These are phyloP conservation scores for Penicillium soppii DNA, from an alignment of 495 filamentous ascomycete genomes.

Conservation along the genomic window DNA sequence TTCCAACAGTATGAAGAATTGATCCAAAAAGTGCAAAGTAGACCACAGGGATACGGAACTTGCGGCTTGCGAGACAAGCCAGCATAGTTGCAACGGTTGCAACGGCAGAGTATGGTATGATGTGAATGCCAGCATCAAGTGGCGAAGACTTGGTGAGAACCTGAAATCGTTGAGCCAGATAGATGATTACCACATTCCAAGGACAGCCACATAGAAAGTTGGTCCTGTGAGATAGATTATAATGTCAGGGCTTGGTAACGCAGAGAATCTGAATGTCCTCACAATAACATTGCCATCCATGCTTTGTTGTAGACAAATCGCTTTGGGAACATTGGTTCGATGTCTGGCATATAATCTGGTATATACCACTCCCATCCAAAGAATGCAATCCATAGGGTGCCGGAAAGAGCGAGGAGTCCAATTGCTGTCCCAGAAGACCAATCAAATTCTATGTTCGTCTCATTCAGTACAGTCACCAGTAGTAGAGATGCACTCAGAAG, in stretches of 20 bases:
- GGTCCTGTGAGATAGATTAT: slow-evolving; percentile 10
- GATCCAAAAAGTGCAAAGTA: neutral
- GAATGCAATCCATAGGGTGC: slow-evolving; percentile 23
- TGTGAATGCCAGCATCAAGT: slow-evolving; percentile 44
- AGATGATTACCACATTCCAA: slow-evolving; percentile 48
- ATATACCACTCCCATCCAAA: slow-evolving; percentile 31
- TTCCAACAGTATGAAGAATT: neutral
- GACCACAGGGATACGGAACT: neutral
- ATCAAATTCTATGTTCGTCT: slow-evolving; percentile 45
- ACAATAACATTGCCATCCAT: slow-evolving; percentile 18
- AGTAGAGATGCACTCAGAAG: slow-evolving; percentile 51
- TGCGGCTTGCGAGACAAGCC: neutral
- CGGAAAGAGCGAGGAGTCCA: slow-evolving; percentile 31
- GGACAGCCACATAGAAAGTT: slow-evolving; percentile 40
- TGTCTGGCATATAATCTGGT: slow-evolving; percentile 9
- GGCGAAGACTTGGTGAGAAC: slow-evolving; percentile 41
- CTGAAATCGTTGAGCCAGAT: slow-evolving; percentile 56
- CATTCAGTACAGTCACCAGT: slow-evolving; percentile 54
- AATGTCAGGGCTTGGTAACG: neutral
- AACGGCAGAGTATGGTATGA: slow-evolving; percentile 50
- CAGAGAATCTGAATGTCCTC: neutral
- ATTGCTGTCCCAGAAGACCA: slow-evolving; percentile 37
- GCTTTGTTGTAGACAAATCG: slow-evolving; percentile 15
- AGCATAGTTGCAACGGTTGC: slow-evolving; percentile 37
- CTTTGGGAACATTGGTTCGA: slow-evolving; percentile 21